phyloP scores from a whole-genome alignment of 1,284 basidiomycete genomes.

The Irpex sp. region DNA sequence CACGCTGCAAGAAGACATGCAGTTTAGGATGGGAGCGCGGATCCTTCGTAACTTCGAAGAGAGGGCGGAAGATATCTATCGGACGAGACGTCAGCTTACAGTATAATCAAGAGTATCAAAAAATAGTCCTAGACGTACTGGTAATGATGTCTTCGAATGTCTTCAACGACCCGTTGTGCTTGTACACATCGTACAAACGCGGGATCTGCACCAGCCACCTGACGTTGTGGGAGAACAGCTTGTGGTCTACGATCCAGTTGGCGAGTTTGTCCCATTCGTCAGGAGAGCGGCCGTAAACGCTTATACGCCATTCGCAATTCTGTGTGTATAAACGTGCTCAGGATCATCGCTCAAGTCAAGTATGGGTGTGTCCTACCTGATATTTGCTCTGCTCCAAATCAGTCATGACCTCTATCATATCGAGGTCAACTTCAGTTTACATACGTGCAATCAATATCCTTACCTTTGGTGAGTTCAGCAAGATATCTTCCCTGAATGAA shows the following conservation, averaged over 20 bases:
- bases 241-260: slow-evolving; percentile 93
- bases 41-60: slow-evolving; percentile 96
- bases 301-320: slow-evolving; percentile 97
- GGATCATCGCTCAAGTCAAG: no score
- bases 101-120: no score
- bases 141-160: slow-evolving; percentile 90
- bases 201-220: slow-evolving; percentile 98
- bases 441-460: background rate
- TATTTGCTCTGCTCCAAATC: slow-evolving; percentile 99
- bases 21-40: slow-evolving; percentile 89
- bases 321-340: slow-evolving; percentile 5
- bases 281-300: slow-evolving; percentile 80
- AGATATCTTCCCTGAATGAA: slow-evolving; percentile 88
- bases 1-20: slow-evolving; percentile 93
- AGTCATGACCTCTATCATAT: slow-evolving; percentile 78
- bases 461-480: slow-evolving; percentile 90
- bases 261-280: slow-evolving; percentile 99
- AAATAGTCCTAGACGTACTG: slow-evolving; percentile 50
- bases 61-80: slow-evolving; percentile 87
- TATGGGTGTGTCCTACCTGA: slow-evolving; percentile 49
- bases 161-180: slow-evolving; percentile 77
- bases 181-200: slow-evolving; percentile 95
- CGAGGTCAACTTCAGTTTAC: background rate
- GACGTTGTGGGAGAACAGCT: slow-evolving; percentile 94
- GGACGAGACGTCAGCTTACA: no score